Evolutionary conservation across 805 yeast species (phyloP), one percentile per base, ranked within the genome.

Genomic region (Yamadazyma paraphyllophila): DNA sequence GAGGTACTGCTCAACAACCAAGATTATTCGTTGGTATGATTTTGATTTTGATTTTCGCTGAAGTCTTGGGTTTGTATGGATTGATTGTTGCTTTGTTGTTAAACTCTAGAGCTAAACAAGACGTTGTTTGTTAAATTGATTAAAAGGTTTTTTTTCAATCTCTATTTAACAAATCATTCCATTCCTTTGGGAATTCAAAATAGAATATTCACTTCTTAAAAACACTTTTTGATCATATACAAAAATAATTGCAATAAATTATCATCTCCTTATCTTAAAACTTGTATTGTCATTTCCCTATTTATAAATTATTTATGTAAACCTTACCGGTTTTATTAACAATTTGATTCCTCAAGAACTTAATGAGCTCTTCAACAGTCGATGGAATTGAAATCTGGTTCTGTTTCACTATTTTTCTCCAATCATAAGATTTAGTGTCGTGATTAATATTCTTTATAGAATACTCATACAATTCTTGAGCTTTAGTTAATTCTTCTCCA

Each of bases 1-100:
- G 98, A 78, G 96, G 97, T 73, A 85, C 91, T 56, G 94, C 96
- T 53, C 97, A 91, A 72, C 99, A 92, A 75, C 97, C 97, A 67
- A 87, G 97, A 79, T 81, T 92, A 64, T 92, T 92, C 71, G 98
- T 92, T 55, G 98, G 98, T 70, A 92, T 92, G 95, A 88, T 92
- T 76, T 83, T 92, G 76, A 92, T 92, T 69, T 86, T 92, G 73
- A 92, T 92, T 89, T 92, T 92, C 75, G 97, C 97, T 54, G 99
- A 92, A 82, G 98, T 91, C 58, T 82, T 91, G 76, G 98, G 99
- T 78, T 84, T 94, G 59, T 89, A 94, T 73, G 99, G 99, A 66
- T 82, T 94, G 65, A 94, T 94, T 81, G 98, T 94, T 58, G 99
- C 99, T 55, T 82, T 94, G 67, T 81, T 94, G 69, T 83, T 94